These are phyloP conservation scores for Adiantum capillusveneris DNA, from an alignment of 75 land plant species.

Conservation along the genomic window DNA sequence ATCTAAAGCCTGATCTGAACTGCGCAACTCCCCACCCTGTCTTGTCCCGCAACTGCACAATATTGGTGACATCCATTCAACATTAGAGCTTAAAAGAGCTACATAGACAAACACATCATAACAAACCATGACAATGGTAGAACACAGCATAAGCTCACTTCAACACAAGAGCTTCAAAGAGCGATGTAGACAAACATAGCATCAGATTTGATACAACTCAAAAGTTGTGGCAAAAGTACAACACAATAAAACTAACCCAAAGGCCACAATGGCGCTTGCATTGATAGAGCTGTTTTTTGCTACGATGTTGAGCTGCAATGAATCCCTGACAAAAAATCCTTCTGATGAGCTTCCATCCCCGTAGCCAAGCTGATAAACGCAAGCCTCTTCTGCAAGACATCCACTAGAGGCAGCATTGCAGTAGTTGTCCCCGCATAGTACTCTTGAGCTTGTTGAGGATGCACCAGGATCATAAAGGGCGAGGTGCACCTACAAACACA, in stretches of 20 bases:
- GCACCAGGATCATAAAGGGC: slow-evolving; percentile 33
- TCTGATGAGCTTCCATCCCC: slow-evolving; percentile 70
- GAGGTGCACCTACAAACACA: slow-evolving; percentile 37
- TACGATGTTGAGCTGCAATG: slow-evolving; percentile 30
- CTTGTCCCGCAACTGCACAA: slow-evolving; percentile 40
- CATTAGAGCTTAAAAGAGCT: too few relatives aligned
- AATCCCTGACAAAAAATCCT: slow-evolving; percentile 54
- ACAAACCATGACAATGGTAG: too few relatives aligned
- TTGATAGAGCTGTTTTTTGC: slow-evolving; percentile 27
- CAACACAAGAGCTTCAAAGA: too few relatives aligned
- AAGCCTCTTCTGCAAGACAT: slow-evolving; percentile 28
- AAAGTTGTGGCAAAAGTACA: too few relatives aligned
- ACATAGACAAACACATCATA: too few relatives aligned
- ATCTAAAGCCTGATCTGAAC: slow-evolving; percentile 61
- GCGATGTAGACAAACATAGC: too few relatives aligned
- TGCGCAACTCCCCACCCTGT: slow-evolving; percentile 44
- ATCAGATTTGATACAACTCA: too few relatives aligned
- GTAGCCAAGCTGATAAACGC: slow-evolving; percentile 45
- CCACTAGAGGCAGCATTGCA: slow-evolving; percentile 21
- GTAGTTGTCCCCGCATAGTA: slow-evolving; percentile 38
- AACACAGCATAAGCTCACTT: too few relatives aligned
- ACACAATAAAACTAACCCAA: slow-evolving; percentile 76
- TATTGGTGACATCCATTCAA: too few relatives aligned
- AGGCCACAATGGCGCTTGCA: slow-evolving; percentile 34
- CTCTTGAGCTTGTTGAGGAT: slow-evolving; percentile 30